Conservation (phyloP, 1,284 basidiomycete species). For the Puccinia triticina region DNA sequence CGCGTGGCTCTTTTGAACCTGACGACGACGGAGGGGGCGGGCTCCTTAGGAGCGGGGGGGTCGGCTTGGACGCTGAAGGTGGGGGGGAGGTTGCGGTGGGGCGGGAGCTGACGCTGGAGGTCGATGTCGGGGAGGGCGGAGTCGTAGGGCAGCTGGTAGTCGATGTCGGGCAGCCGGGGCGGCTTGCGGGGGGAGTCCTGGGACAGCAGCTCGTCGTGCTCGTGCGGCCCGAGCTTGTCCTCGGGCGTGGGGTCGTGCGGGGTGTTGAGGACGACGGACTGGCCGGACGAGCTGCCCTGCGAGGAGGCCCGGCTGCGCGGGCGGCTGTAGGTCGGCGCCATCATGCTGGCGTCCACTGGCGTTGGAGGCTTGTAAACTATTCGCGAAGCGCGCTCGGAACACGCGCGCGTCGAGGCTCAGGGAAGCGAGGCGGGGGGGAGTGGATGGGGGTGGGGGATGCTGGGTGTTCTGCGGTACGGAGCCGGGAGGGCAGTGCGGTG, state of each 20-base stretch:
- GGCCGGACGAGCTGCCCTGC: constrained; percentile 22
- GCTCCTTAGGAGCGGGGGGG: not conserved
- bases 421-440: not conserved
- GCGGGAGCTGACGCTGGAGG: constrained; percentile 14
- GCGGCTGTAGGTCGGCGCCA: not conserved
- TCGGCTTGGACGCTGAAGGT: not conserved
- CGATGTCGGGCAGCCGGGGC: constrained; percentile 26
- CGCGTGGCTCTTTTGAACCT: constrained; percentile 43
- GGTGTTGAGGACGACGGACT: constrained; percentile 39
- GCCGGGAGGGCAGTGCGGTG: not conserved
- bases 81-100: not conserved
- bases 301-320: constrained; percentile 27
- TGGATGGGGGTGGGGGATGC: no score
- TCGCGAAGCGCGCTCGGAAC: not conserved
- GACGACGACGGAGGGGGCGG: constrained; percentile 6
- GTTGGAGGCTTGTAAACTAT: not conserved
- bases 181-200: not conserved
- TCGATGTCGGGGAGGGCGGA: not conserved
- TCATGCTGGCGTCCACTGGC: not conserved
- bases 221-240: not conserved
- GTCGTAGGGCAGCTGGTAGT: constrained; percentile 31
- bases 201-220: constrained; percentile 15
- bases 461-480: not conserved
- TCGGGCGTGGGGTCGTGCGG: constrained; percentile 17
- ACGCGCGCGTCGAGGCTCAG: not conserved